These are phyloP conservation scores for Immersiella caudata DNA, from an alignment of 495 filamentous ascomycete genomes.

Conservation along the genomic window DNA sequence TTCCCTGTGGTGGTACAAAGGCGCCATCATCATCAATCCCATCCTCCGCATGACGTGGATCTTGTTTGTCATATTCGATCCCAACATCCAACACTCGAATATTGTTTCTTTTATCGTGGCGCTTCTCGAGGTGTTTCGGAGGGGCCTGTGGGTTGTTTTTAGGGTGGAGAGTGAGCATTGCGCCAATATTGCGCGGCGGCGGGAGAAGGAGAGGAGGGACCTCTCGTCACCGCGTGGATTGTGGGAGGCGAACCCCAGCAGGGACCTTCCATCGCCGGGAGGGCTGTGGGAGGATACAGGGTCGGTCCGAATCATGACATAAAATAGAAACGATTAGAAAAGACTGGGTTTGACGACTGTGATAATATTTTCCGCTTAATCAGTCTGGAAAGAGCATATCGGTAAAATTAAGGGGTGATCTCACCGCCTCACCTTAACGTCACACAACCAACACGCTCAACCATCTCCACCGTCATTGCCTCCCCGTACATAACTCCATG, in stretches of 20 bases:
- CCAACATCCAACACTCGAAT: conserved; percentile 77
- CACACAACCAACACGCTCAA: too few species aligned
- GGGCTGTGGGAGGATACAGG: neutral
- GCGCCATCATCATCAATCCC: conserved; percentile 79
- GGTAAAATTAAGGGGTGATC: too few species aligned
- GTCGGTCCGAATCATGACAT: neutral
- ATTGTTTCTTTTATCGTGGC: conserved; percentile 74
- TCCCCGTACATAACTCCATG: too few species aligned
- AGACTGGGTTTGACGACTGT: too few species aligned
- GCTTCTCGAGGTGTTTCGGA: conserved; percentile 74
- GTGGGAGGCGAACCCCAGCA: conserved; percentile 43
- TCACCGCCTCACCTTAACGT: too few species aligned
- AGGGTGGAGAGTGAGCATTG: conserved; percentile 97
- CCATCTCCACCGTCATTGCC: too few species aligned
- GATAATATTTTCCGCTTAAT: too few species aligned
- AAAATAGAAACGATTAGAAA: too few species aligned
- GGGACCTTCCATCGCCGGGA: conserved; percentile 82
- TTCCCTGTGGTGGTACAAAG: conserved; percentile 76
- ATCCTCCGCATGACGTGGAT: conserved; percentile 93
- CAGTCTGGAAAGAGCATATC: too few species aligned
- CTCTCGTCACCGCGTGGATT: conserved; percentile 70
- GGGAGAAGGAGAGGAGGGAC: conserved; percentile 78
- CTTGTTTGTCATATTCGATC: conserved; percentile 79
- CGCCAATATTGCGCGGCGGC: conserved; percentile 77
- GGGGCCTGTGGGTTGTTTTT: conserved; percentile 88